Percentiles rank a stretch among this genome's conserved stretches.
Evolutionary conservation across 352 stramenopile genomes (phyloP).

Genomic region (Phytopythium oedochilum): DNA sequence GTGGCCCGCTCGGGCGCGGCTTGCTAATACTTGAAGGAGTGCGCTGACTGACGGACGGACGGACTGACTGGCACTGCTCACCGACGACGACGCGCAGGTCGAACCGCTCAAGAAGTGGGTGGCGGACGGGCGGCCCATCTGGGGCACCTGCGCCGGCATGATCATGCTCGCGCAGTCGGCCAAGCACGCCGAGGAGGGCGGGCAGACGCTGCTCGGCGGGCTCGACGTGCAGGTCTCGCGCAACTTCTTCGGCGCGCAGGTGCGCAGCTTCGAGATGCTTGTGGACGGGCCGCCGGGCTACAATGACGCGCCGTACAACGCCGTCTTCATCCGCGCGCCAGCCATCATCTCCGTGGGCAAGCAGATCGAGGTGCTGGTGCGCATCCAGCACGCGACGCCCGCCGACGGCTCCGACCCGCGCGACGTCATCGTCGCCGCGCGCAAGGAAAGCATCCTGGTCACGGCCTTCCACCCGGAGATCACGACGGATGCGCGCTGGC

Average conservation of each 20-base stretch:
- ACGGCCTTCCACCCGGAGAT: conserved; percentile 97
- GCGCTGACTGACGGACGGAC: background rate
- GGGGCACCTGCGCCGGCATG: conserved; percentile 97
- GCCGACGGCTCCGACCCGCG: conserved; percentile 71
- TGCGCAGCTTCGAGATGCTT: conserved; percentile 75
- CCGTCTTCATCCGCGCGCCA: conserved; percentile 96
- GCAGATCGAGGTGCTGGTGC: conserved; percentile 89
- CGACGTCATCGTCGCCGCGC: conserved; percentile 79
- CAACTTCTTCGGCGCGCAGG: conserved; percentile 97
- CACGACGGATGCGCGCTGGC: conserved; percentile 91
- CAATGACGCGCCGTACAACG: conserved; percentile 81
- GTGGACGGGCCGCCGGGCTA: conserved; percentile 54
- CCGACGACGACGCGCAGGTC: conserved; percentile 10
- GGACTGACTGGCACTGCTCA: background rate
- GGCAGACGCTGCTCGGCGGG: conserved; percentile 93
- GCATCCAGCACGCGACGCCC: conserved; percentile 66
- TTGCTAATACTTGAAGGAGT: no score
- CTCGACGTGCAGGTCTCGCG: conserved; percentile 94
- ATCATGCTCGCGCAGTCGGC: conserved; percentile 91
- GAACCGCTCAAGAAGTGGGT: conserved; percentile 83
- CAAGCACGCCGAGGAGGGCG: conserved; percentile 85
- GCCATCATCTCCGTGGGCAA: conserved; percentile 91
- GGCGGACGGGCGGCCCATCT: conserved; percentile 75
- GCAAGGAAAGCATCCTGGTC: conserved; percentile 90
- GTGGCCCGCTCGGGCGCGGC: no score